Evolutionary conservation across 1,139 yeast genomes (phyloP).

Genomic region (Candida sanyaensis): DNA sequence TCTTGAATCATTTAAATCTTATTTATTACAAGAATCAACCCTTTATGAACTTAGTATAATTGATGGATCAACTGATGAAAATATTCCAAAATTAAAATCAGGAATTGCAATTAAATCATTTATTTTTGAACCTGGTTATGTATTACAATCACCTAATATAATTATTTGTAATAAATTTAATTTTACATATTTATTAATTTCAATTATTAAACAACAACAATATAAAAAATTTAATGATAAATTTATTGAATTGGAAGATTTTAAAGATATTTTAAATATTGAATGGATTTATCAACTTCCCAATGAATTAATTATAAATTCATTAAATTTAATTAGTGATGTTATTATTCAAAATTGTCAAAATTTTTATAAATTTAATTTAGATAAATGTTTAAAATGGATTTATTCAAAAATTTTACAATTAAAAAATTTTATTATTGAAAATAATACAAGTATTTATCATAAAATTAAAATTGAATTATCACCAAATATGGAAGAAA

Average conservation of each 20-base stretch:
- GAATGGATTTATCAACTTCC: slow-evolving; percentile 30
- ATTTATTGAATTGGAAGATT: slow-evolving; percentile 49
- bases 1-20: slow-evolving; percentile 20
- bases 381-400: slow-evolving; percentile 29
- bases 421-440: slow-evolving; percentile 26
- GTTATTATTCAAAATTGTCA: slow-evolving; percentile 49
- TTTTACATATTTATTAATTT: slow-evolving; percentile 40
- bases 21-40: slow-evolving; percentile 18
- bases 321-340: slow-evolving; percentile 44
- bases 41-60: slow-evolving; percentile 38
- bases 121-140: slow-evolving; percentile 37
- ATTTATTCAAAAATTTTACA: slow-evolving; percentile 30
- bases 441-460: slow-evolving; percentile 11
- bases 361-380: slow-evolving; percentile 45
- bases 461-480: slow-evolving; percentile 19
- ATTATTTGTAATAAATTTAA: slow-evolving; percentile 47
- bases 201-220: slow-evolving; percentile 30
- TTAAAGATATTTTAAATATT: slow-evolving; percentile 40
- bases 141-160: slow-evolving; percentile 37
- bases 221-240: slow-evolving; percentile 28
- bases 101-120: slow-evolving; percentile 39
- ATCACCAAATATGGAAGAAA: slow-evolving; percentile 19
- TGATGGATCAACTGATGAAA: slow-evolving; percentile 25
- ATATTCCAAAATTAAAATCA: slow-evolving; percentile 18
- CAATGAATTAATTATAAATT: slow-evolving; percentile 18